Conservation (phyloP, 2,329 filamentous ascomycete species). For the Epichloe gansuensis region DNA sequence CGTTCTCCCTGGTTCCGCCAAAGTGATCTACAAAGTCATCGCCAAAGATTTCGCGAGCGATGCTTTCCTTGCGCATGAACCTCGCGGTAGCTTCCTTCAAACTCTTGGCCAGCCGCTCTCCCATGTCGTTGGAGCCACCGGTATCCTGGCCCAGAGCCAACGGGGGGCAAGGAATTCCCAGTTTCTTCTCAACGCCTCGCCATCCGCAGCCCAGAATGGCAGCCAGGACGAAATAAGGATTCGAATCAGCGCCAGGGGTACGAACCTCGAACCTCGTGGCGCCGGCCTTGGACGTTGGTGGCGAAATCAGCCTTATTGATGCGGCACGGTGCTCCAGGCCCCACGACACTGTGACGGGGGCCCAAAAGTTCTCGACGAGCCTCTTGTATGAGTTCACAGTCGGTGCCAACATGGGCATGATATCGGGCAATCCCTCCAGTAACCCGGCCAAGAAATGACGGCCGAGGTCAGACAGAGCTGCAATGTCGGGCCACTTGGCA, state of each 20-base stretch:
- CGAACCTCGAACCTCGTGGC: conserved; percentile 88
- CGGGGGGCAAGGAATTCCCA: conserved; percentile 73
- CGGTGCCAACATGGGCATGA: conserved; percentile 91
- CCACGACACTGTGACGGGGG: conserved; percentile 94
- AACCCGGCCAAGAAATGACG: conserved; percentile 88
- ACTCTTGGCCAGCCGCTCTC: conserved; percentile 68
- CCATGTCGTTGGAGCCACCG: conserved; percentile 56
- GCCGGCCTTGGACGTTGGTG: conserved; percentile 70
- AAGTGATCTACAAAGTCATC: conserved; percentile 95
- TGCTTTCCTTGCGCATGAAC: conserved; percentile 65
- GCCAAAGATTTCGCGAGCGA: conserved; percentile 88
- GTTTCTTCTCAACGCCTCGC: conserved; percentile 84
- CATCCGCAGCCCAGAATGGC: conserved; percentile 81
- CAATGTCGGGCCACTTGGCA: conserved; percentile 61
- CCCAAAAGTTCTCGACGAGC: conserved; percentile 98
- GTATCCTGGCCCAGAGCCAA: conserved; percentile 76
- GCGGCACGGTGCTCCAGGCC: conserved; percentile 90
- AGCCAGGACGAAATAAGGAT: conserved; percentile 75
- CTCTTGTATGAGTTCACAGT: conserved; percentile 98
- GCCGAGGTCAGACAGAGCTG: conserved; percentile 72
- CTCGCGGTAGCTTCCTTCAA: conserved; percentile 70
- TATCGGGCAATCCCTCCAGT: conserved; percentile 75
- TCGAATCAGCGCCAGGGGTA: conserved; percentile 87
- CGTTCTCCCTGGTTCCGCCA: conserved; percentile 82
- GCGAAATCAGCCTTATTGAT: conserved; percentile 77